A percentile compares a stretch with the other conserved stretches of the same genome.
Evolutionary conservation across 2,329 filamentous ascomycete species (phyloP).

Genomic region (Monosporascus sp.): DNA sequence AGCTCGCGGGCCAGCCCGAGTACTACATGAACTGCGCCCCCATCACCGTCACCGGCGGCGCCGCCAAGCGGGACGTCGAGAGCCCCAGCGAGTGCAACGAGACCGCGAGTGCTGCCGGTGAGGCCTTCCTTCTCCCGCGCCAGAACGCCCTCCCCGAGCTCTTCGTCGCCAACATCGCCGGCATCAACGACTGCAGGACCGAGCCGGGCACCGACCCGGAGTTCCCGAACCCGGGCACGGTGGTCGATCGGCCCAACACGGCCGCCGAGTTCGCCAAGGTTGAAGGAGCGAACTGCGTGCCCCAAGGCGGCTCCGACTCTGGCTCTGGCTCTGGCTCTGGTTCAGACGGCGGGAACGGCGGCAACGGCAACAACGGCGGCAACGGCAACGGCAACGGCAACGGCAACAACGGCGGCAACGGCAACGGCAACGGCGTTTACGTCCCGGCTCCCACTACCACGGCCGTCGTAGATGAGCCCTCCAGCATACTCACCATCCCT

Average conservation of each 20-base stretch:
- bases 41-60: slow-evolving; percentile 44
- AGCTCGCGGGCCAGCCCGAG: slow-evolving; percentile 62
- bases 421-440: not conserved
- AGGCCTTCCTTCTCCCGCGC: slow-evolving; percentile 17
- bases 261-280: slow-evolving; percentile 26
- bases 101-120: slow-evolving; percentile 25
- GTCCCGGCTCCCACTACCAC: slow-evolving; percentile 1
- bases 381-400: slow-evolving; percentile 1
- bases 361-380: not conserved
- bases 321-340: slow-evolving; percentile 12
- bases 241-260: slow-evolving; percentile 37
- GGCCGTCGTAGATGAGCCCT: not conserved
- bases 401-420: not conserved
- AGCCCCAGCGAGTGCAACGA: slow-evolving; percentile 9
- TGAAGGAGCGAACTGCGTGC: slow-evolving; percentile 20
- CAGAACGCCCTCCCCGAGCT: slow-evolving; percentile 55
- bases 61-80: slow-evolving; percentile 13
- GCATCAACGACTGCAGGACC: slow-evolving; percentile 48
- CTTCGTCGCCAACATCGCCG: slow-evolving; percentile 61
- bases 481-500: not conserved
- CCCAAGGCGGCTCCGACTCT: slow-evolving; percentile 21
- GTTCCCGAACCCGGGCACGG: slow-evolving; percentile 59
- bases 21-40: slow-evolving; percentile 76
- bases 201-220: slow-evolving; percentile 44
- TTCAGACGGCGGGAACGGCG: not conserved